These are phyloP conservation scores for Phytophthora hybrid DNA, from an alignment of 352 stramenopile species.

Conservation along the genomic window DNA sequence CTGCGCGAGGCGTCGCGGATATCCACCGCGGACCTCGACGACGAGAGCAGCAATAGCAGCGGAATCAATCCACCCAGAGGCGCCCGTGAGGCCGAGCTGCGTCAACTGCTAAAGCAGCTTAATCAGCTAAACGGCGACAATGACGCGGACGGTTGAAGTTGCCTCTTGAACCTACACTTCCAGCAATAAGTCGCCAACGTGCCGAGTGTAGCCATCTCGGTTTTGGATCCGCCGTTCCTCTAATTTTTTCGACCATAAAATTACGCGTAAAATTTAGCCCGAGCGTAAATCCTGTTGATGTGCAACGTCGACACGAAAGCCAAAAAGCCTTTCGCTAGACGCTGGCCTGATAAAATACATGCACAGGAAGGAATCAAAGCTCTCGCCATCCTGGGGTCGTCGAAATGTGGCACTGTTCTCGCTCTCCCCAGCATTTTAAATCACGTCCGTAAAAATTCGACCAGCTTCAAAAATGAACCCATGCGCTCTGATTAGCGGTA, in stretches of 20 bases:
- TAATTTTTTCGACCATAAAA: constrained; percentile 16
- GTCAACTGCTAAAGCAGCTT: constrained; percentile 49
- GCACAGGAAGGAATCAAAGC: not conserved
- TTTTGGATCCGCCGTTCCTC: not conserved
- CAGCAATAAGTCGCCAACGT: not conserved
- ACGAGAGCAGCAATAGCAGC: not conserved
- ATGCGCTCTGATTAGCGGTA: constrained; percentile 17
- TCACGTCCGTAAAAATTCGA: not conserved
- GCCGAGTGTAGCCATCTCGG: constrained; percentile 20
- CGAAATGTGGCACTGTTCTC: not conserved
- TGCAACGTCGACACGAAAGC: constrained; percentile 22
- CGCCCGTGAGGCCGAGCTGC: constrained; percentile 48
- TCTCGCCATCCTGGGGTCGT: constrained; percentile 1
- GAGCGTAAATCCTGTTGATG: constrained; percentile 22
- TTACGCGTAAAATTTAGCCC: constrained; percentile 22
- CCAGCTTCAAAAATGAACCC: constrained; percentile 18
- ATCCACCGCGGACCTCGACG: constrained; percentile 16
- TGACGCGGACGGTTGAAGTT: constrained; percentile 12
- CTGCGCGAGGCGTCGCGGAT: constrained; percentile 28
- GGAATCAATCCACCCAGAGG: not conserved
- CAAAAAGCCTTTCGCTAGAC: not conserved
- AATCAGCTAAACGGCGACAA: constrained; percentile 30
- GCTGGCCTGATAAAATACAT: not conserved
- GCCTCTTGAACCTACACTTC: constrained; percentile 4
- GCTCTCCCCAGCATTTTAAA: not conserved